Evolutionary conservation across 228 moss, liverwort and hornwort genomes (phyloP), one percentile per base, ranked within the genome.

Genomic region (Sphagnum magellanicum): DNA sequence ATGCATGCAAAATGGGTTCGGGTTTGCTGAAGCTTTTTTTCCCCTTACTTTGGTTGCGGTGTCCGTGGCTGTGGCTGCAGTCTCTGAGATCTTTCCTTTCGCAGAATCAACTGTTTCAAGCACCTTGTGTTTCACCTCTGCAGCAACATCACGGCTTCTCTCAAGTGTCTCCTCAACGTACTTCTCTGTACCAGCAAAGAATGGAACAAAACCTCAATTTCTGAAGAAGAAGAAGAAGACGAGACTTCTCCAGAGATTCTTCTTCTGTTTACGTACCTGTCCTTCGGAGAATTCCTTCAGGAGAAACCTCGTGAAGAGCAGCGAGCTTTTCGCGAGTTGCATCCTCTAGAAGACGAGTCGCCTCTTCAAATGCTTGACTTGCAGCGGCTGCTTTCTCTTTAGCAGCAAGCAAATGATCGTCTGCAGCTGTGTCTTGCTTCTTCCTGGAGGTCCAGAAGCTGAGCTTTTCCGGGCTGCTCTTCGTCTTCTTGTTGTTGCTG

Each of bases 311-410:
- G 32, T 32, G 32, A 32, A 32, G 32, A 32, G 3, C 32, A 32
- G 32, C 32, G 3, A 65, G 5, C 6, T 53, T 73, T 15, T 74
- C 86, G 48, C 63, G 48, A 7, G 80, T 57, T 9, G 86, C 80
- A 50, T 83, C 83, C 65, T 70, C 78, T 46, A 86, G 67, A 55
- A 80, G 78, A 51, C 73, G 67, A 9, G 70, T 83, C 3, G 86
- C 86, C 65, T 86, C 80, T 67, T 70, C 61, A 57, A 86, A 86
- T 0, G 83, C 86, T 11, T 80, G 78, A 48, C 55, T 65, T 0
- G 86, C 86, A 4, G 80, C 83, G 5, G 76, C 74, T 0, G 83
- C 83, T 52, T 58, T 80, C 72, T 74, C 80, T 49, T 74, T 61
- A 0, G 86, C 86, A 0, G 15, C 80, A 0, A 64, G 80, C 4